Percentiles rank a stretch among this genome's conserved stretches.
These are phyloP conservation scores for Pneumocystis murina DNA, from an alignment of 1,139 yeast genomes.

Conservation along the genomic window DNA sequence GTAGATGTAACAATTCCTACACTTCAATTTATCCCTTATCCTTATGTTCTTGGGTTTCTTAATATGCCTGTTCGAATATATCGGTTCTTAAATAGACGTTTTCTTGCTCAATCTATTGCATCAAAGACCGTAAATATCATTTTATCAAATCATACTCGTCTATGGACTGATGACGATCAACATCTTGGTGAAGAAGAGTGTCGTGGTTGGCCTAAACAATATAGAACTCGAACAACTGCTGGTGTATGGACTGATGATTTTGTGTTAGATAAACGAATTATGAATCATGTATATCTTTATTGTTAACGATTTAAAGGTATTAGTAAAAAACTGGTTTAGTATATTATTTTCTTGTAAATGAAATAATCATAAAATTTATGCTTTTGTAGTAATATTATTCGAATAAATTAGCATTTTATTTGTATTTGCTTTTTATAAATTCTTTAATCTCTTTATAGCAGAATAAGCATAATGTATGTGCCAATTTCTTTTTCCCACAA, in stretches of 20 bases:
- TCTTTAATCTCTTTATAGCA: conserved; percentile 9
- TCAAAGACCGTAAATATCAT: conserved; percentile 46
- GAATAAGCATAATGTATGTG: conserved; percentile 9
- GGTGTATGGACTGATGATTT: conserved; percentile 12
- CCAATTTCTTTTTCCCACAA: conserved; percentile 10
- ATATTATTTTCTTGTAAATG: not conserved
- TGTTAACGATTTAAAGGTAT: not conserved
- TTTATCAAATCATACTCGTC: not conserved
- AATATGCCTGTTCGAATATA: conserved; percentile 63
- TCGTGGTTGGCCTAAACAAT: conserved; percentile 73
- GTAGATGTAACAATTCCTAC: conserved; percentile 34
- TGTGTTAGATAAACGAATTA: conserved; percentile 10
- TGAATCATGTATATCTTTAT: conserved; percentile 3
- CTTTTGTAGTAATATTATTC: too few species aligned
- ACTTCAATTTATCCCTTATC: conserved; percentile 54
- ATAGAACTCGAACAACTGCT: conserved; percentile 49
- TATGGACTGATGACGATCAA: not conserved
- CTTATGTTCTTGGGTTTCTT: conserved; percentile 61
- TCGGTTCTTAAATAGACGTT: conserved; percentile 61
- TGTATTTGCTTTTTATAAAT: not conserved
- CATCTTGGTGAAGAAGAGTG: conserved; percentile 43
- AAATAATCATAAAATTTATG: too few species aligned
- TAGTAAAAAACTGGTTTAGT: not conserved
- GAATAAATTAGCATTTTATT: not conserved
- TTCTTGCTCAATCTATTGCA: conserved; percentile 58